Evolutionary conservation across 2,329 filamentous ascomycete species (phyloP).

Genomic region (Fonsecaea nubica): DNA sequence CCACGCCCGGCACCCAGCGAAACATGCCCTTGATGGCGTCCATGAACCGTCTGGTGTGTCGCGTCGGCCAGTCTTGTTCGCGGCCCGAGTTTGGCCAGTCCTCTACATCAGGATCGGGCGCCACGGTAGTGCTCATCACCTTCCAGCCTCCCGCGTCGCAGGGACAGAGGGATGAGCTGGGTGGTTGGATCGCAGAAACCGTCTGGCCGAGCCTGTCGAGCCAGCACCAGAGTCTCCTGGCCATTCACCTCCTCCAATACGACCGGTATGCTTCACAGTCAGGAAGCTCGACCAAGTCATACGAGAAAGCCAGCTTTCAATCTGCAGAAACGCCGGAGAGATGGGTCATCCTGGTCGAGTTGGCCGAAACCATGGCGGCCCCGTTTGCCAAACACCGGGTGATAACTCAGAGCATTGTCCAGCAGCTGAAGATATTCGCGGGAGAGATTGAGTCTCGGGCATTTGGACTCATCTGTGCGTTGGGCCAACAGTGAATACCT

Average conservation of each 20-base stretch:
- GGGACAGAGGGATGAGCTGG: constrained; percentile 12
- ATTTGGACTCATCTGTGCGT: constrained; percentile 25
- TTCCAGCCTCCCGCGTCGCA: constrained; percentile 15
- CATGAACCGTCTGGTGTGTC: constrained; percentile 22
- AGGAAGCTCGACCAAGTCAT: constrained; percentile 25
- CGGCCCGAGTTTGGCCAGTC: constrained; percentile 19
- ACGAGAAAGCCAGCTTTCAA: constrained; percentile 23
- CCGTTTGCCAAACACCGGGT: constrained; percentile 24
- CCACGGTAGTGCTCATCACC: constrained; percentile 12
- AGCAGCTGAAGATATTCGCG: constrained; percentile 20
- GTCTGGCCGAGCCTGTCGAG: constrained; percentile 13
- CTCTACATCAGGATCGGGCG: constrained; percentile 9
- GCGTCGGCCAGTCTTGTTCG: constrained; percentile 18
- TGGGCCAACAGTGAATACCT: constrained; percentile 16
- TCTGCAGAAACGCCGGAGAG: constrained; percentile 15
- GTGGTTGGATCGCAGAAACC: constrained; percentile 15
- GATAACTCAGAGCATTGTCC: constrained; percentile 18
- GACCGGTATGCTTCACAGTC: constrained; percentile 19
- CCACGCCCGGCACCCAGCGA: constrained; percentile 18
- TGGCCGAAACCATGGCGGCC: constrained; percentile 24
- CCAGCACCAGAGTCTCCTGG: constrained; percentile 13
- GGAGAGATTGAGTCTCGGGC: constrained; percentile 13
- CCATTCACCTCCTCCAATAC: constrained; percentile 17
- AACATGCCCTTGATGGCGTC: constrained; percentile 25
- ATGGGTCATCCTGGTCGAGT: constrained; percentile 27